These are phyloP conservation scores for Davidsoniella virescens DNA, from an alignment of 2,329 filamentous ascomycete species.

Conservation along the genomic window DNA sequence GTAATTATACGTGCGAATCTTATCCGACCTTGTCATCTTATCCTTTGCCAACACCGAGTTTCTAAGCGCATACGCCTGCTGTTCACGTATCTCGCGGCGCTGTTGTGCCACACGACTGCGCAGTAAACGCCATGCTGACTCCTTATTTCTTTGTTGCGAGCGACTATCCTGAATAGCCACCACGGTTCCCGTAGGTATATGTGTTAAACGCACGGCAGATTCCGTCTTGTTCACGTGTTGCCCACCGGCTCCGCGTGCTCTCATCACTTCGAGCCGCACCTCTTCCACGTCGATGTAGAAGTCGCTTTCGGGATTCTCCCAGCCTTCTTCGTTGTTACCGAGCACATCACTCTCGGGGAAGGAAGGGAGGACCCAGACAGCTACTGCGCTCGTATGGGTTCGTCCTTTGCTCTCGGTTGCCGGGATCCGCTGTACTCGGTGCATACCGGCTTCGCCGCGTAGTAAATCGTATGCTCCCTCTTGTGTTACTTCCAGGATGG, in stretches of 20 bases:
- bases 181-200: constrained; percentile 69
- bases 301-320: constrained; percentile 74
- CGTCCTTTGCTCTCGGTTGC: constrained; percentile 81
- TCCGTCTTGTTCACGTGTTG: constrained; percentile 99
- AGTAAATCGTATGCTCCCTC: constrained; percentile 66
- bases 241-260: constrained; percentile 77
- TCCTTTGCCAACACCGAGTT: constrained; percentile 65
- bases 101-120: constrained; percentile 67
- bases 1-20: constrained; percentile 84
- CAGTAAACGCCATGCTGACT: constrained; percentile 72
- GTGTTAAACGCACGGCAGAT: constrained; percentile 83
- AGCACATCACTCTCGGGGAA: constrained; percentile 45
- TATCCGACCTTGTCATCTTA: constrained; percentile 78
- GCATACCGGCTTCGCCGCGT: constrained; percentile 80
- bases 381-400: constrained; percentile 84
- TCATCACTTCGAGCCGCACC: constrained; percentile 75
- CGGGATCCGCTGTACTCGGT: constrained; percentile 85
- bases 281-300: constrained; percentile 80
- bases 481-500: constrained; percentile 66
- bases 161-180: constrained; percentile 88
- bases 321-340: constrained; percentile 36
- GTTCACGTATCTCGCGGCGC: constrained; percentile 67
- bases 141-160: constrained; percentile 78
- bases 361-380: constrained; percentile 79
- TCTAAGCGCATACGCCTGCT: constrained; percentile 56